Conservation (phyloP, 352 stramenopile species). For the Ophiocytium majus region DNA sequence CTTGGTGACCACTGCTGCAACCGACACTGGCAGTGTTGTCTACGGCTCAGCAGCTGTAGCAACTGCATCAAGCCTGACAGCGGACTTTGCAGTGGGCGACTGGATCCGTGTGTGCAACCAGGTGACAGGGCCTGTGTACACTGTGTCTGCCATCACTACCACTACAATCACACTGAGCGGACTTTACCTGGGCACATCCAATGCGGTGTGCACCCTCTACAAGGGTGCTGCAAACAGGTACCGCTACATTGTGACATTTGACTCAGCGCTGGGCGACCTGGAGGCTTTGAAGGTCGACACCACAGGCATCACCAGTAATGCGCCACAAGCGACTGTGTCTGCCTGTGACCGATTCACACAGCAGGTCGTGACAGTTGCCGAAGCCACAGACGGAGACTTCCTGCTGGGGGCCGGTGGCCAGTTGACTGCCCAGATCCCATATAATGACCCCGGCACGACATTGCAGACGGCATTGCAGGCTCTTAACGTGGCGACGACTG, state of each 20-base stretch:
- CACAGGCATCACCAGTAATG: slow-evolving; percentile 59
- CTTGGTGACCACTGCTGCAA: slow-evolving; percentile 64
- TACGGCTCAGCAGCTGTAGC: slow-evolving; percentile 45
- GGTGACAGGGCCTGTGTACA: slow-evolving; percentile 71
- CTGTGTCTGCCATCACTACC: not conserved
- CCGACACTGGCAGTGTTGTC: slow-evolving; percentile 36
- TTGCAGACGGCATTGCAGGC: not conserved
- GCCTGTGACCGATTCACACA: slow-evolving; percentile 75
- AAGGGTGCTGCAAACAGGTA: slow-evolving; percentile 64
- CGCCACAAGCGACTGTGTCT: slow-evolving; percentile 65
- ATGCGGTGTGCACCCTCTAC: slow-evolving; percentile 68
- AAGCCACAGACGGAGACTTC: not conserved
- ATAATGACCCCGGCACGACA: not conserved
- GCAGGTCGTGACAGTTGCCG: slow-evolving; percentile 63
- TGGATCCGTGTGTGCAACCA: slow-evolving; percentile 83
- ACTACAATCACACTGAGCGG: slow-evolving; percentile 75
- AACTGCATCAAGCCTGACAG: slow-evolving; percentile 62
- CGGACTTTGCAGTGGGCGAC: slow-evolving; percentile 72
- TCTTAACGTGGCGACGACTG: not conserved
- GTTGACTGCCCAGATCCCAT: not conserved
- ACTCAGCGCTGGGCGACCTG: slow-evolving; percentile 72
- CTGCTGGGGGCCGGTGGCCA: not conserved
- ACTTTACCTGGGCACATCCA: slow-evolving; percentile 70
- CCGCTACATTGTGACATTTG: slow-evolving; percentile 83
- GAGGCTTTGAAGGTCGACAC: slow-evolving; percentile 63